phyloP scores from a whole-genome alignment of 106 monocot species.

The Ottelia alismoides region DNA sequence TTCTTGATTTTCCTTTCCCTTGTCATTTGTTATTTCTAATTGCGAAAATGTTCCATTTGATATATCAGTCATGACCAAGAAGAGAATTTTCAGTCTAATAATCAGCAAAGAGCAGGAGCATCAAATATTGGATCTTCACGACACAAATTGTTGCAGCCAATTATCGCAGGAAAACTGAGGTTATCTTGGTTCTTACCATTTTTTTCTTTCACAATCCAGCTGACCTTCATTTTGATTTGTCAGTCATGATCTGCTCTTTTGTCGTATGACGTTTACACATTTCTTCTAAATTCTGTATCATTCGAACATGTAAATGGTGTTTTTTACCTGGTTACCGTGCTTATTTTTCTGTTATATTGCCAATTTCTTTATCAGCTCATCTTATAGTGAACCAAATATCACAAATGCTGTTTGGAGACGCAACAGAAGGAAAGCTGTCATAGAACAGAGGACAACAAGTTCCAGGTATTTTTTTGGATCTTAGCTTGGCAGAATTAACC shows the following conservation, averaged over 20 bases:
- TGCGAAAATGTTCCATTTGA: too few relatives aligned
- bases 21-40: too few relatives aligned
- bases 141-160: slow-evolving; percentile 43
- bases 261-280: background rate
- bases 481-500: too few relatives aligned
- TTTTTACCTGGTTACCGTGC: too few relatives aligned
- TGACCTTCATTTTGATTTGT: background rate
- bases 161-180: slow-evolving; percentile 56
- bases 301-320: background rate
- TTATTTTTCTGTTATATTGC: background rate
- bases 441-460: slow-evolving; percentile 81
- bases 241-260: background rate
- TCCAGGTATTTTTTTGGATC: slow-evolving; percentile 96
- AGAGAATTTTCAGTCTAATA: slow-evolving; percentile 46
- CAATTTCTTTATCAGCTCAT: slow-evolving; percentile 33
- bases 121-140: slow-evolving; percentile 37
- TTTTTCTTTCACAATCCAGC: background rate
- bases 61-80: slow-evolving; percentile 58
- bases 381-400: slow-evolving; percentile 90
- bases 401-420: slow-evolving; percentile 71
- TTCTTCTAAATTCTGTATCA: background rate
- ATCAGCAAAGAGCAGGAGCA: slow-evolving; percentile 40
- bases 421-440: slow-evolving; percentile 68
- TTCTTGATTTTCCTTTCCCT: too few relatives aligned
- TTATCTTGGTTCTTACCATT: slow-evolving; percentile 10